Percentiles rank a stretch among this genome's conserved stretches.
These are phyloP conservation scores for Neonectria faginata DNA, from an alignment of 2,329 filamentous ascomycete species.

Conservation along the genomic window DNA sequence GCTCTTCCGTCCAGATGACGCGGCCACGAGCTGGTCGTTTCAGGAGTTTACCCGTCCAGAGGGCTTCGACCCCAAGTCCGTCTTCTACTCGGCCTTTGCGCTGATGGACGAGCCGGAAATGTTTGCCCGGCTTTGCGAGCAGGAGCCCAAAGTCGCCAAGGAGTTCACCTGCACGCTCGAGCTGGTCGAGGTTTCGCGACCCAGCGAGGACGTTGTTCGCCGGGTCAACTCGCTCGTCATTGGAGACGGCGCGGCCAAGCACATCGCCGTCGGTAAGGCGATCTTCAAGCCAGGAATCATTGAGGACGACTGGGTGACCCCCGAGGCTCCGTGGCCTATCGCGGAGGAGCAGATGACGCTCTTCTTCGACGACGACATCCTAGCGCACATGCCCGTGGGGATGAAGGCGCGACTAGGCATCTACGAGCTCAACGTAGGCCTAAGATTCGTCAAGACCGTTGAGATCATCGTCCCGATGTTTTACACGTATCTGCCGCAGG, in stretches of 20 bases:
- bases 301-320: constrained; percentile 60
- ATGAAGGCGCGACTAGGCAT: constrained; percentile 71
- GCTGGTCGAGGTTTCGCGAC: constrained; percentile 63
- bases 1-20: constrained; percentile 65
- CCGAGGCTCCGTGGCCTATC: constrained; percentile 31
- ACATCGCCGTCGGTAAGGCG: constrained; percentile 60
- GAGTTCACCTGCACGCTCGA: constrained; percentile 70
- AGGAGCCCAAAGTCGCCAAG: constrained; percentile 51
- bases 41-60: constrained; percentile 49
- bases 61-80: constrained; percentile 54
- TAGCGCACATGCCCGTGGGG: constrained; percentile 68
- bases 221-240: constrained; percentile 59
- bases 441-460: constrained; percentile 73
- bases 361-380: constrained; percentile 72
- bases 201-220: constrained; percentile 55
- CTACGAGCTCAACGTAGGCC: constrained; percentile 69
- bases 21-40: constrained; percentile 47
- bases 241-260: constrained; percentile 46
- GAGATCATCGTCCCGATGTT: constrained; percentile 69
- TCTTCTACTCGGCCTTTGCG: constrained; percentile 59
- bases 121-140: constrained; percentile 44
- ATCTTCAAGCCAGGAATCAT: constrained; percentile 59
- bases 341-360: constrained; percentile 57
- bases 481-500: constrained; percentile 74
- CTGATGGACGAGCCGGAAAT: constrained; percentile 51